Base-by-base conservation (phyloP, 495 filamentous ascomycete species). In the Pseudoneurospora amorphoporcata region DNA sequence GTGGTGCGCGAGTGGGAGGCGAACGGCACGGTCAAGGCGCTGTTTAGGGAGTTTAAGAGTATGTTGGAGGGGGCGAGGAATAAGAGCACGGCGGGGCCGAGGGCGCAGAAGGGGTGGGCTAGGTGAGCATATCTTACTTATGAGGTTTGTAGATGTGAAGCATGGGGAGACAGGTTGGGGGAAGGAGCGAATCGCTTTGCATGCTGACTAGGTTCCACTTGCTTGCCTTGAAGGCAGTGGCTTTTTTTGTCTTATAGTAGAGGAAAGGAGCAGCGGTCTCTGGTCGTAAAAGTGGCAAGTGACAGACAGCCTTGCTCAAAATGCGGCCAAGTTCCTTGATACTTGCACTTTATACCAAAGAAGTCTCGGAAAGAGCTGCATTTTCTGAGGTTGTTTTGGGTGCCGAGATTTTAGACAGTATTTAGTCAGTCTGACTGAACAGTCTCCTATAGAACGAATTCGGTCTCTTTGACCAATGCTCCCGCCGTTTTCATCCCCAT, bases 1-100 rank as follows among this genome's bases (percentile, higher is more conserved):
- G 84, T 84, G 23, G 70, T 79, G n/a, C 74, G 80, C 6, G 70
- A 47, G 3, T 86, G 84, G 84, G 74, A 71, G 39, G 45, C 76
- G 12, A 53, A 72, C 0, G 73, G 76, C 5, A 75, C 79, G 23
- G 58, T 84, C 0, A 72, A 71, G 23, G 68, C 58, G 16, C 74
- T 86, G 9, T 85, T 77, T 45, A 39, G 68, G 32, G 80, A 83
- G 3, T 85, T 84, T 39, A 80, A 82, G 76, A 69, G 58, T 1
- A 78, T 71, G 3, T 69, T 85, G 14, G 81, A 85, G 73, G 41
- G 69, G 17, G 82, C 82, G 0, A 74, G 82, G 32, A 81, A 79
- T 10, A 75, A 81, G 75, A 38, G 70, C 0, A 82, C 80, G 16
- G 73, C 74, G 9, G 78, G 77, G 14, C 53, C 53, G 53, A 65